Conservation (phyloP, 2,329 filamentous ascomycete species). For the Monilinia fructicola region DNA sequence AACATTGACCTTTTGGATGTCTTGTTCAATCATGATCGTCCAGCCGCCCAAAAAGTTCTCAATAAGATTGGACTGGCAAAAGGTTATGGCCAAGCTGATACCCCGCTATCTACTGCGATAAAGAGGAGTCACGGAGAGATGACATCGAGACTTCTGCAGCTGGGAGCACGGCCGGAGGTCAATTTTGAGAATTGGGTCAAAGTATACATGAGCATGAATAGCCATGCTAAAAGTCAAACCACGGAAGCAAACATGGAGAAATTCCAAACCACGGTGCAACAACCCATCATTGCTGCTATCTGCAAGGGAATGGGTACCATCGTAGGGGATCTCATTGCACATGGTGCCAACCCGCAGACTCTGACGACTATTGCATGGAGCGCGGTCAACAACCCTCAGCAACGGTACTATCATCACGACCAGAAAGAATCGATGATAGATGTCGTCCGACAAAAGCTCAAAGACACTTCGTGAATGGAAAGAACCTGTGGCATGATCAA, state of each 20-base stretch:
- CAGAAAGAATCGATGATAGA: slow-evolving; percentile 55
- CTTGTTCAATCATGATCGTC: slow-evolving; percentile 56
- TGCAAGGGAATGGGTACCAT: slow-evolving; percentile 51
- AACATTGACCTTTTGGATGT: slow-evolving; percentile 50
- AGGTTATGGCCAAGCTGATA: slow-evolving; percentile 45
- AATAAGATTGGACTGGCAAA: slow-evolving; percentile 58
- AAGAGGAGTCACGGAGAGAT: slow-evolving; percentile 51
- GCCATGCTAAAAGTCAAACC: slow-evolving; percentile 42
- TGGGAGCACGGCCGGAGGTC: slow-evolving; percentile 60
- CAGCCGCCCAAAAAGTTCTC: slow-evolving; percentile 61
- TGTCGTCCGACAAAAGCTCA: slow-evolving; percentile 53
- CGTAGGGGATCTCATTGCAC: slow-evolving; percentile 53
- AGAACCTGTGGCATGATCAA: slow-evolving; percentile 20
- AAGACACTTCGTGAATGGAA: slow-evolving; percentile 44
- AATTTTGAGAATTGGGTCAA: slow-evolving; percentile 66
- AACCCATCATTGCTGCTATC: slow-evolving; percentile 66
- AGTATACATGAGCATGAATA: slow-evolving; percentile 48
- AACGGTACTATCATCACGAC: slow-evolving; percentile 37
- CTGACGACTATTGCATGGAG: slow-evolving; percentile 40
- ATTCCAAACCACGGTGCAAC: slow-evolving; percentile 53
- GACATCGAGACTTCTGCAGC: slow-evolving; percentile 60
- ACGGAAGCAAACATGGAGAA: slow-evolving; percentile 50
- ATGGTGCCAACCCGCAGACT: slow-evolving; percentile 65
- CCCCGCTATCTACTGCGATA: slow-evolving; percentile 61
- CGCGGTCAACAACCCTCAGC: slow-evolving; percentile 36